phyloP scores from a whole-genome alignment of 2,329 filamentous ascomycete genomes.

The Talaromyces sp. region DNA sequence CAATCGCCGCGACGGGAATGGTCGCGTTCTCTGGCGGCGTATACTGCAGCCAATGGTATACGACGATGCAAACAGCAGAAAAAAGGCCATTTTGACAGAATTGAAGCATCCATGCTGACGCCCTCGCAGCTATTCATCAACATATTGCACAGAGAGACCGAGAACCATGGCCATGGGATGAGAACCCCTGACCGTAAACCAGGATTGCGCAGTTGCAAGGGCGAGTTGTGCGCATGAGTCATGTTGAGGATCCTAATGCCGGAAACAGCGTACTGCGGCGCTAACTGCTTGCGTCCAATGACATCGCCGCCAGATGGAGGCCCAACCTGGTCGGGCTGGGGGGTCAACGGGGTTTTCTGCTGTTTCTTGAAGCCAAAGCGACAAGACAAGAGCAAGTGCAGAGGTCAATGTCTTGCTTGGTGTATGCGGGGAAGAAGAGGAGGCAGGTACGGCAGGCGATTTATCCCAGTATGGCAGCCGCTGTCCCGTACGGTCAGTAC shows the following conservation, averaged over 20 bases:
- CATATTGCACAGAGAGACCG: neutral
- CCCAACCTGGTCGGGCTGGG: neutral
- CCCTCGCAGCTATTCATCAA: neutral
- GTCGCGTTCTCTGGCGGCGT: neutral
- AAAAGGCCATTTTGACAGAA: neutral
- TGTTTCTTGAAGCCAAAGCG: neutral
- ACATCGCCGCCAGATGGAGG: neutral
- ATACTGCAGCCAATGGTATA: neutral
- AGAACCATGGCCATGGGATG: neutral
- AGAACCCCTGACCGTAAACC: neutral
- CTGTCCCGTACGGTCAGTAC: neutral
- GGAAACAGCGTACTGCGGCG: neutral
- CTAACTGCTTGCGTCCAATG: neutral
- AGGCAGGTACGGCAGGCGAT: neutral
- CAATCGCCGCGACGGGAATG: neutral
- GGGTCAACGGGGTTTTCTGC: neutral
- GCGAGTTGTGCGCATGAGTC: neutral
- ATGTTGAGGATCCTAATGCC: neutral
- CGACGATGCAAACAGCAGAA: neutral
- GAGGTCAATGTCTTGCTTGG: neutral
- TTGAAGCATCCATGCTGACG: neutral
- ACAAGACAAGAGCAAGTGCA: neutral
- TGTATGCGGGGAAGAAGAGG: neutral
- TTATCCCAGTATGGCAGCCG: neutral
- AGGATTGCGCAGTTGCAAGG: neutral